Evolutionary conservation across 768 basidiomycete genomes (phyloP).

Genomic region (Porphyrellus cyaneotinctus): DNA sequence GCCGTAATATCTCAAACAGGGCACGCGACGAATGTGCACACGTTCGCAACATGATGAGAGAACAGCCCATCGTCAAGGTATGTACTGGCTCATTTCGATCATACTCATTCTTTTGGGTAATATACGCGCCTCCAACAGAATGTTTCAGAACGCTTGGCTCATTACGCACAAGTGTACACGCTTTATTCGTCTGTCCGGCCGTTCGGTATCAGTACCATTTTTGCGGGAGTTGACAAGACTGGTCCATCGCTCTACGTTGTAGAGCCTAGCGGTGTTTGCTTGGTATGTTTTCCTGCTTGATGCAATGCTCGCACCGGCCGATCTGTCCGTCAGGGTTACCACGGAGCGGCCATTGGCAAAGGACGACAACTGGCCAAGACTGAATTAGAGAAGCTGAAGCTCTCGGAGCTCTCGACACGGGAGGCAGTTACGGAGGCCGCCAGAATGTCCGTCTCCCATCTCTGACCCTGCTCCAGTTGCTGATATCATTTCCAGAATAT

Average conservation of each 20-base stretch:
- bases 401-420: conserved; percentile 70
- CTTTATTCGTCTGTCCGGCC: conserved; percentile 97
- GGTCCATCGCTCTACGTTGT: conserved; percentile 86
- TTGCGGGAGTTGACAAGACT: conserved; percentile 84
- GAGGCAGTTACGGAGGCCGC: conserved; percentile 93
- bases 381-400: conserved; percentile 92
- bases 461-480: neutral
- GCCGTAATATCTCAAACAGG: conserved; percentile 78
- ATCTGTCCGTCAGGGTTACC: conserved; percentile 65
- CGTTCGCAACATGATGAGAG: conserved; percentile 68
- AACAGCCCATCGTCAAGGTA: conserved; percentile 79
- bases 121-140: conserved; percentile 31
- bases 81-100: conserved; percentile 7
- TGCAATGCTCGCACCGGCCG: neutral
- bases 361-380: conserved; percentile 98
- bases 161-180: conserved; percentile 94
- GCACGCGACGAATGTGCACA: conserved; percentile 80
- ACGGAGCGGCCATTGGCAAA: conserved; percentile 96
- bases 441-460: conserved; percentile 67
- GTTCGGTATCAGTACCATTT: conserved; percentile 91
- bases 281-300: conserved; percentile 46
- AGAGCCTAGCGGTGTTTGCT: conserved; percentile 92
- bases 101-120: neutral
- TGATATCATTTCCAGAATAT: conserved; percentile 58
- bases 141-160: conserved; percentile 73